Evolutionary conservation across 768 basidiomycete genomes (phyloP).

Genomic region (Lentinula aciculospora): DNA sequence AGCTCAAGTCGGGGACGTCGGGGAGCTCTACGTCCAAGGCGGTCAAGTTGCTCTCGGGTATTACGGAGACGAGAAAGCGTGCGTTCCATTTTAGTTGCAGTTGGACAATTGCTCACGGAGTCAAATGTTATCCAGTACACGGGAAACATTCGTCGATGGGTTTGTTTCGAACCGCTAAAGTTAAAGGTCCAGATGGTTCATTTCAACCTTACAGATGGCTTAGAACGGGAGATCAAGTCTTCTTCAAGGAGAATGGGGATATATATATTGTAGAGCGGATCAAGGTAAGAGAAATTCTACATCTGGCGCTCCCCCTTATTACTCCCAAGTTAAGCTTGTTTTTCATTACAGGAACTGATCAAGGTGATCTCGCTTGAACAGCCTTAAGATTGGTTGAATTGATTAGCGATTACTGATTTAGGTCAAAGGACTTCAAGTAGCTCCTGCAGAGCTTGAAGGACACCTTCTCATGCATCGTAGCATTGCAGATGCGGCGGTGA

Average conservation of each 20-base stretch:
- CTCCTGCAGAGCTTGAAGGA: slow-evolving; percentile 36
- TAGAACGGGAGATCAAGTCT: slow-evolving; percentile 41
- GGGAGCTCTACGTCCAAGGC: slow-evolving; percentile 34
- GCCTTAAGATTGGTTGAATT: background rate
- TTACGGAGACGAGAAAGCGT: slow-evolving; percentile 35
- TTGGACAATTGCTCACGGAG: background rate
- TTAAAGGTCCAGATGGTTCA: background rate
- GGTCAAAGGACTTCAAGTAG: slow-evolving; percentile 22
- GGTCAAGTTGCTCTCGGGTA: slow-evolving; percentile 35
- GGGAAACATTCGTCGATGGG: slow-evolving; percentile 33
- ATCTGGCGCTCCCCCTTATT: background rate
- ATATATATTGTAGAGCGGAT: slow-evolving; percentile 45
- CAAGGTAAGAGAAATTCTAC: slow-evolving; percentile 28
- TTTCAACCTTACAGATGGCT: slow-evolving; percentile 26
- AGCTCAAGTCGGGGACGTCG: slow-evolving; percentile 33
- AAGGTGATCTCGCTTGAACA: background rate
- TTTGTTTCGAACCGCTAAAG: slow-evolving; percentile 12
- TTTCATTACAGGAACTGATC: slow-evolving; percentile 8
- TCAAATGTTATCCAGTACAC: slow-evolving; percentile 10
- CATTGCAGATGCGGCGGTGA: slow-evolving; percentile 36
- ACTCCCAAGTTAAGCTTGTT: background rate
- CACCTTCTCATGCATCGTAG: slow-evolving; percentile 35
- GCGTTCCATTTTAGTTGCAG: slow-evolving; percentile 12
- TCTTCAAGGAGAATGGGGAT: slow-evolving; percentile 37
- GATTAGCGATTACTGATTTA: slow-evolving; percentile 5